Conservation (phyloP, 2,329 filamentous ascomycete genomes). For the Peltaster fructicola region DNA sequence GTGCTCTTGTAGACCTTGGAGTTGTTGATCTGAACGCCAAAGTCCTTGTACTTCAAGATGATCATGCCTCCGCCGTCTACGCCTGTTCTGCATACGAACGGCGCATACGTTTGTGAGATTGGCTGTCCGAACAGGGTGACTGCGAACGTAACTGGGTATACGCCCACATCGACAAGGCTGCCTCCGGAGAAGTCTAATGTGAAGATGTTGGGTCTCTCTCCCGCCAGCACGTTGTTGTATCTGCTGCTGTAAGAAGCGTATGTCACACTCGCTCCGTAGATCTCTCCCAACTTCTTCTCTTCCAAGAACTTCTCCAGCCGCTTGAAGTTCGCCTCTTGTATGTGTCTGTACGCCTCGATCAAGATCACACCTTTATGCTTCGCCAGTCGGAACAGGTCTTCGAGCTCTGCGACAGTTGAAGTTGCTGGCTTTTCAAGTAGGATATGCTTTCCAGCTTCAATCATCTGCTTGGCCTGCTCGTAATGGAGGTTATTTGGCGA, state of each 20-base stretch:
- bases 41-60: slow-evolving; percentile 26
- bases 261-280: slow-evolving; percentile 28
- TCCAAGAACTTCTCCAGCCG: slow-evolving; percentile 20
- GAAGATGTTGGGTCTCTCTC: slow-evolving; percentile 32
- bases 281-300: slow-evolving; percentile 22
- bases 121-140: slow-evolving; percentile 31
- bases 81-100: slow-evolving; percentile 26
- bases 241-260: slow-evolving; percentile 29
- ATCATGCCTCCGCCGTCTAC: slow-evolving; percentile 30
- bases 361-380: slow-evolving; percentile 25
- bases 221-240: slow-evolving; percentile 29
- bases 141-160: slow-evolving; percentile 30
- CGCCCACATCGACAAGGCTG: slow-evolving; percentile 30
- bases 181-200: slow-evolving; percentile 29
- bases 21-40: slow-evolving; percentile 26
- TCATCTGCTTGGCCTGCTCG: slow-evolving; percentile 25
- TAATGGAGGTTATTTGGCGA: slow-evolving; percentile 32
- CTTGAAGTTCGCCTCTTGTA: slow-evolving; percentile 33
- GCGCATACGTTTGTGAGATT: slow-evolving; percentile 23
- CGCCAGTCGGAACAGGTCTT: slow-evolving; percentile 25
- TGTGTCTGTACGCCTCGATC: slow-evolving; percentile 32
- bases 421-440: slow-evolving; percentile 34
- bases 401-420: slow-evolving; percentile 24
- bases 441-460: slow-evolving; percentile 29
- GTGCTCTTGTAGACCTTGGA: slow-evolving; percentile 28